phyloP scores from a whole-genome alignment of 2,329 filamentous ascomycete genomes.

The Aspergillus brasiliensis region DNA sequence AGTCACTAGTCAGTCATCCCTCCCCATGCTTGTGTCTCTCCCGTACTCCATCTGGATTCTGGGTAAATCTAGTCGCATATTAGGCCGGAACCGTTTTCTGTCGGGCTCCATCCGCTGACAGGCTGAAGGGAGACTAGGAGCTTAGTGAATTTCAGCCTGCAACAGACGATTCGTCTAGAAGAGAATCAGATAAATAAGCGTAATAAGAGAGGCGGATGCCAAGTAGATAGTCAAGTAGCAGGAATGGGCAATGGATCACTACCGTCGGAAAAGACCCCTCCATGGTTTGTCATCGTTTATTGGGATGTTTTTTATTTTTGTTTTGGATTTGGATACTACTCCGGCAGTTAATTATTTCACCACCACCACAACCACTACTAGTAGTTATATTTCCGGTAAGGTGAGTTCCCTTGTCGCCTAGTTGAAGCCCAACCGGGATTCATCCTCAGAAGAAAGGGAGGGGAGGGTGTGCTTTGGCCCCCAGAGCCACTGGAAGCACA shows the following conservation, averaged over 20 bases:
- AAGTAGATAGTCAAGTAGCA: not conserved
- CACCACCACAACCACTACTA: no score
- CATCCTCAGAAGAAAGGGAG: not conserved
- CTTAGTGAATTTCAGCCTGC: constrained; percentile 3
- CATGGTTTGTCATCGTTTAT: not conserved
- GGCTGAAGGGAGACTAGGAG: constrained; percentile 11
- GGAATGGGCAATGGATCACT: no score
- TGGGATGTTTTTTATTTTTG: no score
- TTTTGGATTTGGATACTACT: no score
- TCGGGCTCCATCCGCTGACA: constrained; percentile 23
- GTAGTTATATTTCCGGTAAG: no score
- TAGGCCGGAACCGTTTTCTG: constrained; percentile 26
- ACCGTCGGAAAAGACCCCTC: not conserved
- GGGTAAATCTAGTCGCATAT: constrained; percentile 9
- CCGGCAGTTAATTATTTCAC: no score
- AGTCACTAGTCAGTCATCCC: not conserved
- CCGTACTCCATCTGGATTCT: not conserved
- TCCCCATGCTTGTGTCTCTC: not conserved
- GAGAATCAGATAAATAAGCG: constrained; percentile 1
- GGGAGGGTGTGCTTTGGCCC: not conserved
- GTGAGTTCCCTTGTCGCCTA: no score
- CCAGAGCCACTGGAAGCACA: not conserved
- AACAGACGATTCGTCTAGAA: not conserved
- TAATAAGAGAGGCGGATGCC: not conserved
- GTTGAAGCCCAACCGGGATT: not conserved